These are phyloP conservation scores for Chrysanthemum seticuspe DNA, from an alignment of 129 eudicot species.

Conservation along the genomic window DNA sequence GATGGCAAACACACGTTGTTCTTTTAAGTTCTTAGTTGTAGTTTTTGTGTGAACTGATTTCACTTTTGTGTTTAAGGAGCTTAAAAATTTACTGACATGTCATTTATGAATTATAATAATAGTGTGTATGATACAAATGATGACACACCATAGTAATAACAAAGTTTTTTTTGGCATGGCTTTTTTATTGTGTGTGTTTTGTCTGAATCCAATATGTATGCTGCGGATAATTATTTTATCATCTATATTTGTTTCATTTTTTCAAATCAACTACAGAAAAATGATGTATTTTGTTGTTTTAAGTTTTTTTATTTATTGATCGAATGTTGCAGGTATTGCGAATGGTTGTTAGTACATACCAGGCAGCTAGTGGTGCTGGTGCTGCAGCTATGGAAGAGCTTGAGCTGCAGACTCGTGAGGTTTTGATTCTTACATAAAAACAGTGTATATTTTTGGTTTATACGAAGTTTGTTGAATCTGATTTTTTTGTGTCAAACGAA, in stretches of 20 bases:
- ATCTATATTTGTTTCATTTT: neutral
- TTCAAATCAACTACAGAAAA: neutral
- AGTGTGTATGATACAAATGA: no score
- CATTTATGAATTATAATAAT: no score
- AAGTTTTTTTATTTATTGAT: neutral
- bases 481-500: slow-evolving; percentile 17
- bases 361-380: slow-evolving; percentile 99
- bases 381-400: slow-evolving; percentile 99
- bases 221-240: no score
- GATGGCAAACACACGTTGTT: no score
- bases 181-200: no score
- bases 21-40: no score
- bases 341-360: slow-evolving; percentile 98
- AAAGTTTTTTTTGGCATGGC: no score
- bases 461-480: neutral
- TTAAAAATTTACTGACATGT: no score
- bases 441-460: neutral
- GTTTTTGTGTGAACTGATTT: no score
- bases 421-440: slow-evolving; percentile 13
- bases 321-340: slow-evolving; percentile 63
- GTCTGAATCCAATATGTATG: no score
- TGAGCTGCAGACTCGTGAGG: slow-evolving; percentile 96
- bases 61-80: no score
- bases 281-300: neutral
- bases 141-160: no score